Percentiles rank a stretch among this genome's conserved stretches.
phyloP scores from a whole-genome alignment of 805 yeast species.

The Kuraishia borneana region DNA sequence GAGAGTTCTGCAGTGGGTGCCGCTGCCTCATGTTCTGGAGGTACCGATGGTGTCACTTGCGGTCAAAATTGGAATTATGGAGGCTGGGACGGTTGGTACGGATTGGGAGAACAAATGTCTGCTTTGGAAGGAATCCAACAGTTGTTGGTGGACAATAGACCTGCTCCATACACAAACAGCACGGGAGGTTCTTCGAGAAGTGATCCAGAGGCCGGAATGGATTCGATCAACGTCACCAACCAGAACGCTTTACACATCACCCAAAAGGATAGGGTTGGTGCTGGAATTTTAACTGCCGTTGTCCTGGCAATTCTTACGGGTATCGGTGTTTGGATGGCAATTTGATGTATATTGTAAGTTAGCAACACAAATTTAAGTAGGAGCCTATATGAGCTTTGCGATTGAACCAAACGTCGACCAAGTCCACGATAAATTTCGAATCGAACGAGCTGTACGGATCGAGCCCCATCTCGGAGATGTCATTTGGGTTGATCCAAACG shows the following conservation, averaged over 20 bases:
- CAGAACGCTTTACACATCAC: slow-evolving; percentile 35
- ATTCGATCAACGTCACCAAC: slow-evolving; percentile 11
- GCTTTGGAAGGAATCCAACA: slow-evolving; percentile 57
- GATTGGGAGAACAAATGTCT: slow-evolving; percentile 72
- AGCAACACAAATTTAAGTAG: slow-evolving; percentile 2
- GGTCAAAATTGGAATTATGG: slow-evolving; percentile 53
- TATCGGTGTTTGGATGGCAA: slow-evolving; percentile 68
- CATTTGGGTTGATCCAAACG: slow-evolving; percentile 27
- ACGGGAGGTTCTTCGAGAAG: slow-evolving; percentile 27
- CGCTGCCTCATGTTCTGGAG: slow-evolving; percentile 64
- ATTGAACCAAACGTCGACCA: slow-evolving; percentile 14
- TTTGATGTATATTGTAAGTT: slow-evolving; percentile 5
- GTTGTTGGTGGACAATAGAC: slow-evolving; percentile 28
- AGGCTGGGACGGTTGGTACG: slow-evolving; percentile 57
- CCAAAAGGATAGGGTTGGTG: slow-evolving; percentile 73
- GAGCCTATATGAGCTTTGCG: background rate
- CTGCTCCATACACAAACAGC: slow-evolving; percentile 37
- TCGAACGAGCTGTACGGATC: slow-evolving; percentile 41
- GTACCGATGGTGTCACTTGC: slow-evolving; percentile 66
- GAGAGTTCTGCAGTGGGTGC: slow-evolving; percentile 52
- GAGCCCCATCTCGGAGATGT: slow-evolving; percentile 44
- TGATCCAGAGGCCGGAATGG: slow-evolving; percentile 56
- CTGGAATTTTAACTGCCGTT: slow-evolving; percentile 76
- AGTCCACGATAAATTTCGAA: slow-evolving; percentile 27
- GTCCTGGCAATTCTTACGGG: slow-evolving; percentile 50